Evolutionary conservation across 805 yeast species (phyloP).

Genomic region (Lipomyces chichibuensis): DNA sequence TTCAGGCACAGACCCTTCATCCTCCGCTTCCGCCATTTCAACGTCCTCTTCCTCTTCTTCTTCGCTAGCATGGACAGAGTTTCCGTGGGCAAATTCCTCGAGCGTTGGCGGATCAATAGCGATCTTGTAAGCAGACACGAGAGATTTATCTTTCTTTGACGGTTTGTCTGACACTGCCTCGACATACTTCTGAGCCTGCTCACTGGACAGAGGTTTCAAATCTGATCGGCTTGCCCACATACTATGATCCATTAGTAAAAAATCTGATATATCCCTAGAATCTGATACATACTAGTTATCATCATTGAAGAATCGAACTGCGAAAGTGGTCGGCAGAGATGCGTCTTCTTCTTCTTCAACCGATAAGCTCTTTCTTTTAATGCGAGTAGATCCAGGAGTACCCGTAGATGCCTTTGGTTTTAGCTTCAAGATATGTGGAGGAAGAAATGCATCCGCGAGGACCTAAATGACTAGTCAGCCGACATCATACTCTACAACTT

Average conservation of each 20-base stretch:
- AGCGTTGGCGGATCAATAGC: conserved; percentile 57
- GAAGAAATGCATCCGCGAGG: conserved; percentile 37
- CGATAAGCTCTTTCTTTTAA: conserved; percentile 35
- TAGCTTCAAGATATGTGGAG: conserved; percentile 36
- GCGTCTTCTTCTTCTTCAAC: conserved; percentile 22
- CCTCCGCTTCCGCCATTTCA: conserved; percentile 38
- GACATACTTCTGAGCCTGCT: conserved; percentile 50
- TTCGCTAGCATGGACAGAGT: conserved; percentile 37
- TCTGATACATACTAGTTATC: conserved; percentile 53
- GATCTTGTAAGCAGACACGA: conserved; percentile 56
- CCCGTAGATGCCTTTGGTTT: conserved; percentile 53
- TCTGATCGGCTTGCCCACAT: conserved; percentile 65
- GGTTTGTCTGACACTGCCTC: conserved; percentile 21
- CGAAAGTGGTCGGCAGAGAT: conserved; percentile 44
- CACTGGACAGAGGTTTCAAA: conserved; percentile 51
- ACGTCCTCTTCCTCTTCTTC: conserved; percentile 43
- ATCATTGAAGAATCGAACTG: conserved; percentile 70
- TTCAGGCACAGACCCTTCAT: conserved; percentile 35
- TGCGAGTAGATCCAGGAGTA: conserved; percentile 37
- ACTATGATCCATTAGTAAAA: conserved; percentile 18
- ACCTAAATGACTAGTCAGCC: conserved; percentile 21
- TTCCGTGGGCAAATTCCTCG: conserved; percentile 47
- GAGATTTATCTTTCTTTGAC: conserved; percentile 48
- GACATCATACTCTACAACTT: background rate
- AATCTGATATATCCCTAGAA: background rate